Evolutionary conservation across 345 rosid genomes (phyloP).

Genomic region (Acer yangbiense): DNA sequence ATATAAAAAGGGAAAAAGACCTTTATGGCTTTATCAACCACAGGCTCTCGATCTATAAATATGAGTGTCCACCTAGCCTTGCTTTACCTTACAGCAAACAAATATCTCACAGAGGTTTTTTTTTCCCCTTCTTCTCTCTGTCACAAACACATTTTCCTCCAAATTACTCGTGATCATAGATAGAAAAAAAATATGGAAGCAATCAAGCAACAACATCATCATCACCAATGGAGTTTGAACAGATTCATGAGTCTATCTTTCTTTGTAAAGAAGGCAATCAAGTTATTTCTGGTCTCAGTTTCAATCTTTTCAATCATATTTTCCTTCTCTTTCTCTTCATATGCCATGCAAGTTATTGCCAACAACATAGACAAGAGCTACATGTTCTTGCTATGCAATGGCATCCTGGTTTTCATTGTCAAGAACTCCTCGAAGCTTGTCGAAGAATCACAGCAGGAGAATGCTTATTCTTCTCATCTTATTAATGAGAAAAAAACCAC

Average conservation of each 20-base stretch:
- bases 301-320: slow-evolving; percentile 45
- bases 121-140: not conserved
- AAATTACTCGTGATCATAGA: not conserved
- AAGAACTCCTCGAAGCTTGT: slow-evolving; percentile 49
- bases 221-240: not conserved
- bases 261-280: slow-evolving; percentile 22
- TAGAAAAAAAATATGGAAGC: slow-evolving; percentile 22
- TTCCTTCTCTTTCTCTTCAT: slow-evolving; percentile 30
- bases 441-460: slow-evolving; percentile 20
- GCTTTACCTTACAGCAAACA: not conserved
- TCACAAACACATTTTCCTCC: not conserved
- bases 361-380: slow-evolving; percentile 47
- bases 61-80: not conserved
- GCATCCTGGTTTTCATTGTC: slow-evolving; percentile 53
- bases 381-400: slow-evolving; percentile 75
- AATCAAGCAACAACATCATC: not conserved
- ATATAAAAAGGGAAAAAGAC: too few species aligned
- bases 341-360: slow-evolving; percentile 23
- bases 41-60: not conserved
- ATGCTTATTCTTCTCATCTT: not conserved
- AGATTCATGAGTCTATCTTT: not conserved
- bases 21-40: not conserved
- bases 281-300: slow-evolving; percentile 26
- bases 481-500: slow-evolving; percentile 3
- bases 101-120: too few species aligned